A percentile compares a stretch with the other conserved stretches of the same genome.
These are phyloP conservation scores for Colletotrichum sp. DNA, from an alignment of 2,329 filamentous ascomycete genomes.

Conservation along the genomic window DNA sequence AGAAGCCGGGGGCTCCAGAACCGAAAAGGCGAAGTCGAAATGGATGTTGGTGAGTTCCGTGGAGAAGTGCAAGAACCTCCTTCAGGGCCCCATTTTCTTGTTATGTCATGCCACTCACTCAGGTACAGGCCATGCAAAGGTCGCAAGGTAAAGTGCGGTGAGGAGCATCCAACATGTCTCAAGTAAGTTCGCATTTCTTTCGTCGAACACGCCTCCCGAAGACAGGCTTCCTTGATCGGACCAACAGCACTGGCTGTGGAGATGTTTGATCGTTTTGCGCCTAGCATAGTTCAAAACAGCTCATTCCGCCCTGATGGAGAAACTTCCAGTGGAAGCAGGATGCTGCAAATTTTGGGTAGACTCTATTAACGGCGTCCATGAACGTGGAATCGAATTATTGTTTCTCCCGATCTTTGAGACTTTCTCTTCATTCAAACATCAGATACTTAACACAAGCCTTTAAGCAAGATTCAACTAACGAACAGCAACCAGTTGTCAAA, in stretches of 20 bases:
- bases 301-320: background rate
- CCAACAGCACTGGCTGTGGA: background rate
- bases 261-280: background rate
- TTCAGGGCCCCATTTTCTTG: background rate
- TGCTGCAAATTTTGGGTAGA: background rate
- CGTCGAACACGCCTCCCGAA: background rate
- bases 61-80: background rate
- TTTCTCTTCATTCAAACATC: background rate
- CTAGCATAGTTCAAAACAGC: background rate
- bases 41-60: conserved; percentile 47
- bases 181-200: conserved; percentile 51
- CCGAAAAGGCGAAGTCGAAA: conserved; percentile 50
- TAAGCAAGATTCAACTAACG: background rate
- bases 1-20: conserved; percentile 46
- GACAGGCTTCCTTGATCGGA: background rate
- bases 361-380: background rate
- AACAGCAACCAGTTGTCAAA: conserved; percentile 57
- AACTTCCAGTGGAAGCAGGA: background rate
- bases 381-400: background rate
- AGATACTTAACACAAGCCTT: background rate
- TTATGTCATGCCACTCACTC: background rate
- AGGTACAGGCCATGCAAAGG: conserved; percentile 76
- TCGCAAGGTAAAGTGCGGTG: conserved; percentile 76
- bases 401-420: background rate
- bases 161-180: conserved; percentile 74